Percentiles rank a stretch among this genome's conserved stretches.
Evolutionary conservation across 768 basidiomycete species (phyloP).

Genomic region (Mycena olivaceomarginata): DNA sequence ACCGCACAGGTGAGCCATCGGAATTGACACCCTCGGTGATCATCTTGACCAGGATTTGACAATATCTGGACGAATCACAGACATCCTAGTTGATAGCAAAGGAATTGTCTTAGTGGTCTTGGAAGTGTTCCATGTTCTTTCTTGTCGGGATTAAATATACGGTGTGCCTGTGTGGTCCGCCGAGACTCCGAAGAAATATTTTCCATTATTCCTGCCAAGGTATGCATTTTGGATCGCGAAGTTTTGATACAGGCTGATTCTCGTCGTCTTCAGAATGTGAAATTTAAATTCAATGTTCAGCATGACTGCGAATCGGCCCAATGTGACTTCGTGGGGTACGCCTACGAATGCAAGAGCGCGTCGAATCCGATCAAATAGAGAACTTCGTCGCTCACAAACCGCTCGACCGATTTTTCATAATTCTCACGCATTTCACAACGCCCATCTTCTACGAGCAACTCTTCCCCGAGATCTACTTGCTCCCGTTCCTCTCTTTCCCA

Average conservation of each 20-base stretch:
- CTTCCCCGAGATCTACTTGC: constrained; percentile 21
- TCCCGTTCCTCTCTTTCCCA: constrained; percentile 15
- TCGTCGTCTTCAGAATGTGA: background rate
- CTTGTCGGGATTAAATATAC: constrained; percentile 1
- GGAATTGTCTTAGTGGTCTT: background rate
- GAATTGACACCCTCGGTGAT: background rate
- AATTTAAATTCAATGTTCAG: constrained; percentile 42
- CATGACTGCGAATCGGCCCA: constrained; percentile 15
- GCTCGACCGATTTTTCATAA: constrained; percentile 46
- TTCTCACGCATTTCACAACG: constrained; percentile 39
- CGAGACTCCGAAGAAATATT: background rate
- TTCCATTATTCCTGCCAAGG: constrained; percentile 12
- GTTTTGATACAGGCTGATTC: background rate
- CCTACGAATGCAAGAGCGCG: constrained; percentile 42
- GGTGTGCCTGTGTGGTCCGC: constrained; percentile 20
- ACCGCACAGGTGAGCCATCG: background rate
- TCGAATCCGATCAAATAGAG: constrained; percentile 20
- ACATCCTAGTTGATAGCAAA: background rate
- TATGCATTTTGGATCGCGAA: background rate
- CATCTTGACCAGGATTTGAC: background rate
- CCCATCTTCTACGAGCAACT: constrained; percentile 16
- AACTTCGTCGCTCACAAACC: constrained; percentile 37
- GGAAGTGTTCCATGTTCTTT: background rate
- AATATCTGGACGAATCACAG: background rate
- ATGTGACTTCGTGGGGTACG: constrained; percentile 35